Percentiles rank a stretch among this genome's conserved stretches.
Conservation (phyloP, 148 eudicot species). For the Rhododendron ferrugineum region DNA sequence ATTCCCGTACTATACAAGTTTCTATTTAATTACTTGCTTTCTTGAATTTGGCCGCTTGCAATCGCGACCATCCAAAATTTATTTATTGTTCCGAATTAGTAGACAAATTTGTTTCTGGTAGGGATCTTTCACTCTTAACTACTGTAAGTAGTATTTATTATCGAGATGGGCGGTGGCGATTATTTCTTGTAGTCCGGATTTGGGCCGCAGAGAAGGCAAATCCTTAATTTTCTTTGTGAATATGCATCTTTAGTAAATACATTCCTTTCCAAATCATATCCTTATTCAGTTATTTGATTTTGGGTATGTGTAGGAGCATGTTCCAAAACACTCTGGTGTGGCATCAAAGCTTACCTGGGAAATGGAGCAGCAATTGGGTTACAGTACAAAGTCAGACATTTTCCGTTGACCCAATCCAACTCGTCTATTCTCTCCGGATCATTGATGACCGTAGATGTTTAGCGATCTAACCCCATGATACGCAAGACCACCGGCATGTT, state of each 20-base stretch:
- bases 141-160: too few species aligned
- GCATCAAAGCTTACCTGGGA: constrained; percentile 71
- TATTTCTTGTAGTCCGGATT: too few species aligned
- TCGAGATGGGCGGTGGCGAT: neutral
- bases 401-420: constrained; percentile 44
- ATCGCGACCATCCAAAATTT: too few species aligned
- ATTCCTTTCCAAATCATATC: neutral
- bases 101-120: too few species aligned
- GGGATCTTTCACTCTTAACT: too few species aligned
- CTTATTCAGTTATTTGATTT: neutral
- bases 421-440: neutral
- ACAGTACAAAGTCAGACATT: constrained; percentile 48
- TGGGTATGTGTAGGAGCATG: constrained; percentile 46
- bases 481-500: neutral
- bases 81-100: too few species aligned
- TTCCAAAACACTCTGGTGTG: constrained; percentile 46
- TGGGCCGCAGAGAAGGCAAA: neutral
- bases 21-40: too few species aligned
- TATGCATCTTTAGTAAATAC: neutral
- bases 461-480: neutral
- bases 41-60: too few species aligned
- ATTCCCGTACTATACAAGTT: too few species aligned
- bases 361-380: constrained; percentile 79
- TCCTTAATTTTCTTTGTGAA: neutral
- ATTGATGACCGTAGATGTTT: neutral